Evolutionary conservation across 1,139 yeast species (phyloP).

Genomic region (Scheffersomyces illinoinensis): DNA sequence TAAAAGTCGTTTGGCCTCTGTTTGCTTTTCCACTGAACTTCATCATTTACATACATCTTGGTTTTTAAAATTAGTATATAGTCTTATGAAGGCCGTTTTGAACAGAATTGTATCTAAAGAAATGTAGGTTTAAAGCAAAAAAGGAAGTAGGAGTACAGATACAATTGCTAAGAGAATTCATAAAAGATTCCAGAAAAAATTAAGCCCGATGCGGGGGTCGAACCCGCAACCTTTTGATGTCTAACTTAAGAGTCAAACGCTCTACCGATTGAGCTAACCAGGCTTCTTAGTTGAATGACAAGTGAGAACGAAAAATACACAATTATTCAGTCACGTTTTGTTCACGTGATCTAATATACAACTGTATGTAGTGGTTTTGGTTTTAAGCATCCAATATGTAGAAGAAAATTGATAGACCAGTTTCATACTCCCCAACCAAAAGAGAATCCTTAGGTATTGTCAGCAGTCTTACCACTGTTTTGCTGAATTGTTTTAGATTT

Average conservation of each 20-base stretch:
- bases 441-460: too few species aligned
- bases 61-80: background rate
- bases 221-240: conserved; percentile 50
- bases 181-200: background rate
- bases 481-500: too few species aligned
- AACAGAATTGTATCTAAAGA: background rate
- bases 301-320: background rate
- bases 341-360: too few species aligned
- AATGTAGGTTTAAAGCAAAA: too few species aligned
- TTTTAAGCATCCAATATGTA: too few species aligned
- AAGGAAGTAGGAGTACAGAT: too few species aligned
- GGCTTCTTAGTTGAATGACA: conserved; percentile 10
- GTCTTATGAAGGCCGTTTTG: background rate
- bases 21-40: background rate
- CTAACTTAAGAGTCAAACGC: conserved; percentile 27
- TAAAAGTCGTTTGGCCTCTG: background rate
- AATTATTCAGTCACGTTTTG: background rate
- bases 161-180: too few species aligned
- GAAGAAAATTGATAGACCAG: too few species aligned
- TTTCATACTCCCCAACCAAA: too few species aligned
- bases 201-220: conserved; percentile 51
- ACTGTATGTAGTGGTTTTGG: too few species aligned
- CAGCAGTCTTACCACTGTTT: too few species aligned
- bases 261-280: conserved; percentile 34
- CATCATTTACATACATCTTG: background rate